phyloP scores from a whole-genome alignment of 2,329 filamentous ascomycete genomes.

The Bipolaris bicolor region DNA sequence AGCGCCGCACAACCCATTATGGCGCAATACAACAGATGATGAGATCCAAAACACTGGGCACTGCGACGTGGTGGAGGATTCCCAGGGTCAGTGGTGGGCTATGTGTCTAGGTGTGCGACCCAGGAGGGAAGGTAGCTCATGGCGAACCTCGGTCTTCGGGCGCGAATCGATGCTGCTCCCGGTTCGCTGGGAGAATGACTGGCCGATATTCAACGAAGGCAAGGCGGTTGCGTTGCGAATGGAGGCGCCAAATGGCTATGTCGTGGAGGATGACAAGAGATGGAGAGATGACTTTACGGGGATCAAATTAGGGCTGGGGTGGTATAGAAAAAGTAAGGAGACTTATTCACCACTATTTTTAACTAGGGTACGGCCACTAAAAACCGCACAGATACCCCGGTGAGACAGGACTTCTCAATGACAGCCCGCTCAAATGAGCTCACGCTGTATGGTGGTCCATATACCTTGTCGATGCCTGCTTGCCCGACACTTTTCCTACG shows the following conservation, averaged over 20 bases:
- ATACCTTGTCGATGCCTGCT: constrained; percentile 58
- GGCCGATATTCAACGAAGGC: constrained; percentile 59
- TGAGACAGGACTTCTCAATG: constrained; percentile 56
- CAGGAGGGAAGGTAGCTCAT: constrained; percentile 4
- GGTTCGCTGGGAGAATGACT: constrained; percentile 59
- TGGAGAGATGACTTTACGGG: constrained; percentile 19
- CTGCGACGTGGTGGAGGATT: constrained; percentile 35
- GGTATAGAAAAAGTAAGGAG: constrained; percentile 23
- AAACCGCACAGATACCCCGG: constrained; percentile 56
- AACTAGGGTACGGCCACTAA: constrained; percentile 36
- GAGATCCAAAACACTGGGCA: constrained; percentile 44
- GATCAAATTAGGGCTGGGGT: constrained; percentile 15
- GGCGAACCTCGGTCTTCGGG: constrained; percentile 33
- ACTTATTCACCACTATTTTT: constrained; percentile 28
- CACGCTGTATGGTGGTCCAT: constrained; percentile 60
- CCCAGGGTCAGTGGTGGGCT: constrained; percentile 33
- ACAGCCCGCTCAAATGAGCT: constrained; percentile 53
- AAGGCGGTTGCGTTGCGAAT: constrained; percentile 51
- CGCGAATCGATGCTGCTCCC: constrained; percentile 60
- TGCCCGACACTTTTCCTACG: constrained; percentile 61
- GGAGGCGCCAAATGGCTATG: constrained; percentile 28
- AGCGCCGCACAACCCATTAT: constrained; percentile 46
- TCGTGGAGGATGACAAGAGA: constrained; percentile 14
- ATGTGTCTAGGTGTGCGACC: constrained; percentile 47
- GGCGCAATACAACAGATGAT: constrained; percentile 39